These are phyloP conservation scores for Collybia mongolica DNA, from an alignment of 768 basidiomycete species.

Conservation along the genomic window DNA sequence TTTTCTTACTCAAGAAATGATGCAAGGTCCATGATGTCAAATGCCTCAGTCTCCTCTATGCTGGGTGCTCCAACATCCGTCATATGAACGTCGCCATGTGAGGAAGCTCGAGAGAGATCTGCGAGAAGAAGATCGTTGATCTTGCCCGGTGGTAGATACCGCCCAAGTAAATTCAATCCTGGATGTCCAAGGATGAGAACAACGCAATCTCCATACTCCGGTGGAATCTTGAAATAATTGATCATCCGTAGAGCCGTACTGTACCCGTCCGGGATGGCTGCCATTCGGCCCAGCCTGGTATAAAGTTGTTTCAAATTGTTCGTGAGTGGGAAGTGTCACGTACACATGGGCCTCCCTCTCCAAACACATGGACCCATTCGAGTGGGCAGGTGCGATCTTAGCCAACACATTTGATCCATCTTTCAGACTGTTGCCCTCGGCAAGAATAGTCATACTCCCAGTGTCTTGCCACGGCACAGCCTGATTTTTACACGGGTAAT, in stretches of 20 bases:
- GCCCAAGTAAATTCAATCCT: constrained; percentile 64
- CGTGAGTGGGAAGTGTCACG: constrained; percentile 20
- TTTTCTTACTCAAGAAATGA: constrained; percentile 66
- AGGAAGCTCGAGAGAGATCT: constrained; percentile 42
- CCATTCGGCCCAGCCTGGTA: constrained; percentile 50
- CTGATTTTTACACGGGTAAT: constrained; percentile 26
- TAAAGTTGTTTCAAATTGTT: not conserved
- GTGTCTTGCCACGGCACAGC: constrained; percentile 70
- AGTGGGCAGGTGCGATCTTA: constrained; percentile 72
- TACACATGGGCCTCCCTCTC: constrained; percentile 76
- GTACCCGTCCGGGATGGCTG: constrained; percentile 46
- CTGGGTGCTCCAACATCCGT: constrained; percentile 44
- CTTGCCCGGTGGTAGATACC: constrained; percentile 67
- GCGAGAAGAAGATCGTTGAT: constrained; percentile 67
- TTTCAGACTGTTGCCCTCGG: constrained; percentile 68
- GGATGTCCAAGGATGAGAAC: constrained; percentile 73
- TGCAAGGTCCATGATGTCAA: constrained; percentile 75
- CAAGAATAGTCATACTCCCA: constrained; percentile 66
- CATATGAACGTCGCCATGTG: constrained; percentile 52
- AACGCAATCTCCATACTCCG: constrained; percentile 62
- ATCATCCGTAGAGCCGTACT: constrained; percentile 56
- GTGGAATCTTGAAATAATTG: constrained; percentile 68
- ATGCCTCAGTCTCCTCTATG: constrained; percentile 50
- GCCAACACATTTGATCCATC: constrained; percentile 68
- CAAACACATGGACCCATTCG: constrained; percentile 69